Conservation (phyloP, 495 filamentous ascomycete genomes). For the Saxophila tyrrhenica region DNA sequence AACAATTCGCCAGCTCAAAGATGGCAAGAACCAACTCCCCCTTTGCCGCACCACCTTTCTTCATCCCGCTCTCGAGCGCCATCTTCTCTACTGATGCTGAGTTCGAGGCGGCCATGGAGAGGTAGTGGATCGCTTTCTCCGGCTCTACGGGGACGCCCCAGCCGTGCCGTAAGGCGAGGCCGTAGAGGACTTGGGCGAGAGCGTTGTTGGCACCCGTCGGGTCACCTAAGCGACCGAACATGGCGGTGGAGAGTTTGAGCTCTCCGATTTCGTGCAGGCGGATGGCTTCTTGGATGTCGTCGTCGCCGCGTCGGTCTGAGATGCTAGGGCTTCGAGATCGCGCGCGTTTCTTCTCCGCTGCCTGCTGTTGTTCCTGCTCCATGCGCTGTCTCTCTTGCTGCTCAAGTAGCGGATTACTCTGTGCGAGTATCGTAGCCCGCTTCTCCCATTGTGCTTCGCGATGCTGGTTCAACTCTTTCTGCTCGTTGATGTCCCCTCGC, state of each 20-base stretch:
- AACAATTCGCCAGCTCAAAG: constrained; percentile 89
- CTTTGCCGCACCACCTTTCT: constrained; percentile 89
- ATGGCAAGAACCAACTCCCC: constrained; percentile 96
- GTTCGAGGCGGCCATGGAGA: constrained; percentile 82
- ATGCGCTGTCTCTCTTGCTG: not conserved
- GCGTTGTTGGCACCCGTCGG: constrained; percentile 80
- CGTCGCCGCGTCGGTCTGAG: constrained; percentile 37
- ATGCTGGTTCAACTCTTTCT: constrained; percentile 42
- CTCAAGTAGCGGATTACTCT: constrained; percentile 38
- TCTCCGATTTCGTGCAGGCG: constrained; percentile 75
- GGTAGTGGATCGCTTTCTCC: constrained; percentile 65
- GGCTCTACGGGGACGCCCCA: constrained; percentile 75
- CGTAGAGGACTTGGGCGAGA: constrained; percentile 90
- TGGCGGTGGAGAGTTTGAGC: constrained; percentile 61
- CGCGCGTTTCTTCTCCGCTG: not conserved
- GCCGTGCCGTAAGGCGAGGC: constrained; percentile 85
- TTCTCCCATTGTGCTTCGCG: constrained; percentile 66
- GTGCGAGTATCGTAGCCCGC: constrained; percentile 72
- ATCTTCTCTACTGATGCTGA: constrained; percentile 73
- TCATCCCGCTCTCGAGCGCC: constrained; percentile 80
- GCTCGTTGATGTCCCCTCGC: constrained; percentile 38
- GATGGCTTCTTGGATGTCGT: constrained; percentile 93
- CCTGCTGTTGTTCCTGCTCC: not conserved
- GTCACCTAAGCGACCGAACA: constrained; percentile 84
- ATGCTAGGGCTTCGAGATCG: constrained; percentile 13